Evolutionary conservation across 1,284 basidiomycete species (phyloP), one percentile per base, ranked within the genome.

Genomic region (Ustanciosporium gigantosporum): DNA sequence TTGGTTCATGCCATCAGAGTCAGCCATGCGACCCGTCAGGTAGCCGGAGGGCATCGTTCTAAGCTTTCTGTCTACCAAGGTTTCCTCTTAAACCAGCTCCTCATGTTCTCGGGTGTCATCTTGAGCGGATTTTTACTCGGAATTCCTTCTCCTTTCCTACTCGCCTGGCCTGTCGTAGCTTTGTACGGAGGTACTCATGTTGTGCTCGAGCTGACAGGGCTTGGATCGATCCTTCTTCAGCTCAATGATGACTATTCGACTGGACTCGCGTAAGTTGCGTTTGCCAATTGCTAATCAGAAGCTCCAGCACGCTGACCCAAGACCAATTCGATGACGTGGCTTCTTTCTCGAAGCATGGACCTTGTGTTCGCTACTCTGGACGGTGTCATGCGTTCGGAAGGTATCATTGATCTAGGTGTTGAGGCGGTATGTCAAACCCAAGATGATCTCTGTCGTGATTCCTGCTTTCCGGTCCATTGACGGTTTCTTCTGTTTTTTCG

Each of bases 151-250:
- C 67, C 69, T 9, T 20, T 74, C 19, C 27, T 74, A 6, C 27
- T 48, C 13, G 56, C 62, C 11, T 61, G 55, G 31, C 35, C 49
- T 23, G 44, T 67, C 16, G 51, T 72, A 17, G 39, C 42, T 13
- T n/a, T 72, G 23, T 74, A 74, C 34, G 52, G 61, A n/a, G 46
- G 39, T 1, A 40, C 67, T 23, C 71, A 74, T 36, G 29, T 51
- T 4, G 4, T 62, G 13, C 29, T 60, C 4, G 41, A 40, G 7
- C 11, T 48, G 9, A 46, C 45, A 0, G 47, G 50, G 13, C 5
- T 58, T 4, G 71, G 66, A 0, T 29, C 31, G 14, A 2, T 41
- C 11, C 37, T 73, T n/a, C 27, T 73, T 6, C 21, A 25, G 2
- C 24, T 51, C 17, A 46, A 50, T 16, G 22, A 46, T 1, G 20